phyloP scores from a whole-genome alignment of 345 rosid genomes.

The Limnanthes douglasii region DNA sequence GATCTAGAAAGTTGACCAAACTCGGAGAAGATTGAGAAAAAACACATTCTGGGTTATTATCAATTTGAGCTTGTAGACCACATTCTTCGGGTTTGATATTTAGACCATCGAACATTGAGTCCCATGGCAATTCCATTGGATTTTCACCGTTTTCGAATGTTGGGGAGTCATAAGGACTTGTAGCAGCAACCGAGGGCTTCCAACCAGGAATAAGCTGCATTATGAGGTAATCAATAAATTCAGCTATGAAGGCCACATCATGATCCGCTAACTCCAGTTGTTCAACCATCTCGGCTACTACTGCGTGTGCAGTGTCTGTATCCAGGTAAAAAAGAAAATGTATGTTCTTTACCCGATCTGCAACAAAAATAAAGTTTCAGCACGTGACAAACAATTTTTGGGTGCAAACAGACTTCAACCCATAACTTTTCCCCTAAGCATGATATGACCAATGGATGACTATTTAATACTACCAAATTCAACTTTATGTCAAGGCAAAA shows the following conservation, averaged over 20 bases:
- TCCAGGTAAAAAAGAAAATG: conserved; percentile 59
- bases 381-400: no score
- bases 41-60: conserved; percentile 3
- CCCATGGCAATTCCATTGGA: conserved; percentile 11
- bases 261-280: conserved; percentile 50
- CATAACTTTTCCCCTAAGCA: no score
- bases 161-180: conserved; percentile 10
- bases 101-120: conserved; percentile 9
- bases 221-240: conserved; percentile 51
- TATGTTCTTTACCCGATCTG: conserved; percentile 45
- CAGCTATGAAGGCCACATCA: conserved; percentile 59
- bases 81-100: conserved; percentile 5
- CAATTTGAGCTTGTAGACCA: conserved; percentile 6
- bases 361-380: background rate
- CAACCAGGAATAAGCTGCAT: conserved; percentile 30
- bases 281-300: conserved; percentile 75
- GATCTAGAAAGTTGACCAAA: conserved; percentile 19
- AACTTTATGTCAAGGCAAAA: no score
- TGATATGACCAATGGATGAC: no score
- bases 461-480: no score
- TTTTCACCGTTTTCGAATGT: conserved; percentile 8
- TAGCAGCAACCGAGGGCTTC: conserved; percentile 19
- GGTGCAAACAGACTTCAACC: no score
- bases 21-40: conserved; percentile 14
- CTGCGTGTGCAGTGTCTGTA: conserved; percentile 51